Percentiles rank a stretch among this genome's conserved stretches.
Conservation (phyloP, 1,284 basidiomycete genomes). For the Golubevia sp. region DNA sequence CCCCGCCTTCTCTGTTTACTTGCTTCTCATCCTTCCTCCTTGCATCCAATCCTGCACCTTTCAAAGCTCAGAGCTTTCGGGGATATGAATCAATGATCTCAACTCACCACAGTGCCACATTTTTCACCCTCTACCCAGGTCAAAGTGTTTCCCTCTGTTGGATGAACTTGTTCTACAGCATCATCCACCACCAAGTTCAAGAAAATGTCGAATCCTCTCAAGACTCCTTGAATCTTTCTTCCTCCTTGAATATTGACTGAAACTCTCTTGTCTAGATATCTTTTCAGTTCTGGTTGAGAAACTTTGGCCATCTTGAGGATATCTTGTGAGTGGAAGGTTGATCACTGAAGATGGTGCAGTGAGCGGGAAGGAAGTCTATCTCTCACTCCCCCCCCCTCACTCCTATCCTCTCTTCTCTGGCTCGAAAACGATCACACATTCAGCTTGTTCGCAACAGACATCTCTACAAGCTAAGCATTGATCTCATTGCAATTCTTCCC, state of each 20-base stretch:
- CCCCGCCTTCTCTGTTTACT: no score
- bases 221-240: conserved; percentile 90
- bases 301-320: conserved; percentile 45
- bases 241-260: conserved; percentile 95
- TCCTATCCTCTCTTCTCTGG: no score
- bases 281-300: conserved; percentile 58
- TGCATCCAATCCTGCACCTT: no score
- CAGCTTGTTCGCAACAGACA: no score
- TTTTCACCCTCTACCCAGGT: conserved; percentile 39
- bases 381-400: no score
- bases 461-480: no score
- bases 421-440: no score
- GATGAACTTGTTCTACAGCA: conserved; percentile 78
- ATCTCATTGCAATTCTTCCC: no score
- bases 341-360: no score
- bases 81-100: not conserved
- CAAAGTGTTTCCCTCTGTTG: conserved; percentile 64
- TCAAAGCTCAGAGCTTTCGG: no score
- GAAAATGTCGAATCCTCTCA: conserved; percentile 98
- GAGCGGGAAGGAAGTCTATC: no score
- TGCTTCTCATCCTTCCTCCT: no score
- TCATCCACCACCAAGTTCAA: conserved; percentile 97
- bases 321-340: not conserved
- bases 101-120: conserved; percentile 54
- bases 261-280: conserved; percentile 97